A percentile compares a stretch with the other conserved stretches of the same genome.
These are phyloP conservation scores for Schizothecium vesticola DNA, from an alignment of 495 filamentous ascomycete genomes.

Conservation along the genomic window DNA sequence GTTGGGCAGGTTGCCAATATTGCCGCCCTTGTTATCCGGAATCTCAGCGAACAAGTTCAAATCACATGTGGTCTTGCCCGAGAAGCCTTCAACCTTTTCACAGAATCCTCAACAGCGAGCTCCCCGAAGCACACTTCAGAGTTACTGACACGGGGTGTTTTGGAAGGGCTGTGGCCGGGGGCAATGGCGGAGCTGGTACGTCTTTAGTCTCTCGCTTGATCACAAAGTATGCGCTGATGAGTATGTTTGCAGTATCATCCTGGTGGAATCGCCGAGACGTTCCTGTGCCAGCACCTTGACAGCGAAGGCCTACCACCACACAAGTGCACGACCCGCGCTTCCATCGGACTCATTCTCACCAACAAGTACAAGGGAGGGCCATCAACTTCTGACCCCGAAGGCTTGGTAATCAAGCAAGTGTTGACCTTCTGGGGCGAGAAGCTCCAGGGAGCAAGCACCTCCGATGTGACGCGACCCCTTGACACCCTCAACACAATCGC, in stretches of 20 bases:
- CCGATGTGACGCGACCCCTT: constrained; percentile 16
- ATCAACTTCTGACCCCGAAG: constrained; percentile 25
- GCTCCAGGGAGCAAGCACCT: constrained; percentile 12
- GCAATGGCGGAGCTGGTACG: constrained; percentile 35
- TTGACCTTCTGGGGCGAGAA: constrained; percentile 22
- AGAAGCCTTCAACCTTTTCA: constrained; percentile 34
- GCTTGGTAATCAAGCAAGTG: constrained; percentile 15
- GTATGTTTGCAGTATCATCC: constrained; percentile 19
- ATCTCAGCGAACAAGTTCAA: constrained; percentile 23
- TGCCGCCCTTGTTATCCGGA: constrained; percentile 25
- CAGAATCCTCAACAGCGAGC: not conserved
- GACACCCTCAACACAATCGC: constrained; percentile 19
- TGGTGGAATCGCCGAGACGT: constrained; percentile 19
- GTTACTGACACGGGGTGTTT: constrained; percentile 36
- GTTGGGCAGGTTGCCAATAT: constrained; percentile 26
- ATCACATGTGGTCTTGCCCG: constrained; percentile 21
- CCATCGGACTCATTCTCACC: constrained; percentile 28
- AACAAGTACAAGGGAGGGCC: constrained; percentile 33
- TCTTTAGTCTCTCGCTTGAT: not conserved
- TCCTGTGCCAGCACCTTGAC: constrained; percentile 20
- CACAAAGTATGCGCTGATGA: constrained; percentile 8
- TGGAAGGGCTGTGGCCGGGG: constrained; percentile 39
- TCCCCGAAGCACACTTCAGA: not conserved
- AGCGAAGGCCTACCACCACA: constrained; percentile 8
- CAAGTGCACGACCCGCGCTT: constrained; percentile 22